Percentiles rank a stretch among this genome's conserved stretches.
Conservation (phyloP, 441 rosid genomes). For the Geranium incanum region DNA sequence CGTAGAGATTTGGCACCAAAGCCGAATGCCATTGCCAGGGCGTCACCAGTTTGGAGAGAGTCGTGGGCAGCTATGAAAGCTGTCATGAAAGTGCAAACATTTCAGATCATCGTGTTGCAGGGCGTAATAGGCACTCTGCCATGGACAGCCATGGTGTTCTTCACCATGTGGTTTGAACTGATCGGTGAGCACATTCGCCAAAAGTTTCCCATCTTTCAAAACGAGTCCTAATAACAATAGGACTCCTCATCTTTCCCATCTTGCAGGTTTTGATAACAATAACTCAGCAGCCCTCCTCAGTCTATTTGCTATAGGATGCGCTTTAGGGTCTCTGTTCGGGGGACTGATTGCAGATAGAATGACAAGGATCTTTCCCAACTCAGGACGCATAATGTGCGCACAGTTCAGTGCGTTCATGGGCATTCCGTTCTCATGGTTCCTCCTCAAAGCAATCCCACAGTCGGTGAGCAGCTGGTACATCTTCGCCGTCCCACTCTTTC, state of each 20-base stretch:
- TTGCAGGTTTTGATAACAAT: slow-evolving; percentile 46
- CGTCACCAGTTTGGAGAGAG: slow-evolving; percentile 35
- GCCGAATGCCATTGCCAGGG: too few relatives aligned
- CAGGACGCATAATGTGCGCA: slow-evolving; percentile 84
- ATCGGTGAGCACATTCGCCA: slow-evolving; percentile 33
- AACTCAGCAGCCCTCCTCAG: slow-evolving; percentile 72
- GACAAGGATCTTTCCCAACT: slow-evolving; percentile 49
- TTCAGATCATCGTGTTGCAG: slow-evolving; percentile 80
- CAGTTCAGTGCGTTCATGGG: slow-evolving; percentile 96
- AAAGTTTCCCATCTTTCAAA: too few relatives aligned
- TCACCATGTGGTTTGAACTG: slow-evolving; percentile 94
- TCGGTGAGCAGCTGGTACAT: slow-evolving; percentile 49
- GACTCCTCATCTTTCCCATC: too few relatives aligned
- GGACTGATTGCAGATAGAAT: slow-evolving; percentile 71
- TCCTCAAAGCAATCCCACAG: slow-evolving; percentile 71
- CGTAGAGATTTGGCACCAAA: too few relatives aligned
- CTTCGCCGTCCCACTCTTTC: slow-evolving; percentile 50
- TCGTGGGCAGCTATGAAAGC: slow-evolving; percentile 66
- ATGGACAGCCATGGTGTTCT: slow-evolving; percentile 98
- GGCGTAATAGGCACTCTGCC: slow-evolving; percentile 84
- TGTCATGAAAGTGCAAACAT: slow-evolving; percentile 68
- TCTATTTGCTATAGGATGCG: slow-evolving; percentile 68
- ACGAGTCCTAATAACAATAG: too few relatives aligned
- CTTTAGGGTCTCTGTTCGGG: slow-evolving; percentile 63
- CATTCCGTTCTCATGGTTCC: slow-evolving; percentile 77